Base-by-base conservation (phyloP, 345 rosid genomes). In the Bruguiera parviflora region DNA sequence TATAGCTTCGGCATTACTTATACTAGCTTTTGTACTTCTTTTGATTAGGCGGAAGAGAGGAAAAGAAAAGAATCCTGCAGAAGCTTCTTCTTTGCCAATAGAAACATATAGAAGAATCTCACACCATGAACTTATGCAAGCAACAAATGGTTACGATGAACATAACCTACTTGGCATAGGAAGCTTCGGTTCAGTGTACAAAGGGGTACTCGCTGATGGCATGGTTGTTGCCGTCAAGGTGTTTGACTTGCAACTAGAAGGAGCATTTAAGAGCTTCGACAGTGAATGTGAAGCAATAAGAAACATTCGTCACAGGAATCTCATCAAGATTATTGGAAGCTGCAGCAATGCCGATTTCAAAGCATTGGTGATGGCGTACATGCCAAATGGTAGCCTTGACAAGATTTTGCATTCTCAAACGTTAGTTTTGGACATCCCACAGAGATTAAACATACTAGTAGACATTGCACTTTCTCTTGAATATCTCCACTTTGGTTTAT, bases 241-340 rank as follows among this genome's bases (percentile, higher is more conserved):
- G 15, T 56, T 56, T 15, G 9, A 56, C 28, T 56, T 56, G 59
- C 29, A 24, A 56, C 59, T 21, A 15, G 59, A 56, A 56, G 59
- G 59, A 56, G 29, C 29, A 24, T 56, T 56, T n/a, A 22, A 3
- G 29, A 56, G 59, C 59, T 56, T 56, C 22, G 59, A 55, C 21
- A 22, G 59, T 13, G 59, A 55, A 22, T 55, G 59, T 5, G 59
- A 56, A 56, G 19, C 10, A 10, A 56, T 56, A 56, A 13, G 59
- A 56, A 56, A 56, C 25, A 56, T 4, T 56, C 59, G 29, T 56
- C 59, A 56, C 59, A 22, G 59, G 10, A 55, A 56, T 56, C 59
- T 56, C 29, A 24, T 56, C 29, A 56, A 56, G 22, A 56, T 56
- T 27, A n/a, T 56, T 3, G 59, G 59, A n/a, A 56, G 59, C 28